Percentiles rank a stretch among this genome's conserved stretches.
These are phyloP conservation scores for Mycena crocata DNA, from an alignment of 768 basidiomycete species.

Conservation along the genomic window DNA sequence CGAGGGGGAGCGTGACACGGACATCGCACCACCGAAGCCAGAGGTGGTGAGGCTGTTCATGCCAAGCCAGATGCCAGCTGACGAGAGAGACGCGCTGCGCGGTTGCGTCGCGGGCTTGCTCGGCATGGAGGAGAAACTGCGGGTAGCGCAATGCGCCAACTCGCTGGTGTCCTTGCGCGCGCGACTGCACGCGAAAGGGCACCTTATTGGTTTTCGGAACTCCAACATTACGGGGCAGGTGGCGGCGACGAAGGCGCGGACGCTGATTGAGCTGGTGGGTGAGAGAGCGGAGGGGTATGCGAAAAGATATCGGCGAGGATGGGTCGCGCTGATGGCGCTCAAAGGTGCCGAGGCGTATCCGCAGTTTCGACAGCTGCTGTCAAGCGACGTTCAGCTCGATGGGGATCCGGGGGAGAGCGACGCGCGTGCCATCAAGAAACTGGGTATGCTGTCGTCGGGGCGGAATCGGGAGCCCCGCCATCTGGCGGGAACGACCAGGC, in stretches of 20 bases:
- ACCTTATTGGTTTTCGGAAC: constrained; percentile 18
- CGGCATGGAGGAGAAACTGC: constrained; percentile 11
- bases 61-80: constrained; percentile 1
- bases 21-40: neutral
- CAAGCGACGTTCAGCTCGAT: neutral
- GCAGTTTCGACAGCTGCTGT: neutral
- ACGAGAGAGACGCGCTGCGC: neutral
- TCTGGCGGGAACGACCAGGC: neutral
- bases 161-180: neutral
- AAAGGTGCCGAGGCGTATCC: neutral
- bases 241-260: neutral
- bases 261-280: neutral
- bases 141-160: constrained; percentile 15
- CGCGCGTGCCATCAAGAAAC: neutral
- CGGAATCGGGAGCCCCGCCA: neutral
- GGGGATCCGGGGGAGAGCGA: neutral
- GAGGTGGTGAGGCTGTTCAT: constrained; percentile 20
- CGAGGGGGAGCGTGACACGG: neutral
- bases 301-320: neutral
- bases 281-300: neutral
- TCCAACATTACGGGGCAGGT: constrained; percentile 1
- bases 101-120: neutral
- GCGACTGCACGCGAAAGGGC: constrained; percentile 12
- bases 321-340: neutral
- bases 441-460: neutral